A percentile compares a stretch with the other conserved stretches of the same genome.
Evolutionary conservation across 2,329 filamentous ascomycete genomes (phyloP).

Genomic region (Cytospora paraplurivora): DNA sequence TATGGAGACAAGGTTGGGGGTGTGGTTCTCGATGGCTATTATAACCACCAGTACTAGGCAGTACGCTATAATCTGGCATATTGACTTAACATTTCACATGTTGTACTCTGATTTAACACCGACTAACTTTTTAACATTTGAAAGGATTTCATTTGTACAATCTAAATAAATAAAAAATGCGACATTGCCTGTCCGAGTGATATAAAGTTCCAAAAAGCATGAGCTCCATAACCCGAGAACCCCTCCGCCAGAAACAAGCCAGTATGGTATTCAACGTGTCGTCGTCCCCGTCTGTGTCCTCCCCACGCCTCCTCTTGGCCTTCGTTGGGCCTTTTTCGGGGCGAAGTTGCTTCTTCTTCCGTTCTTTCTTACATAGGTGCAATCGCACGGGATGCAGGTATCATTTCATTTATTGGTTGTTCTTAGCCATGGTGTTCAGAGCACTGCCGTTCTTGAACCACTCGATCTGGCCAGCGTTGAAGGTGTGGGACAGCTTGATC

Average conservation of each 20-base stretch:
- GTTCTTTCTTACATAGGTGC: constrained; percentile 12
- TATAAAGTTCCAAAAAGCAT: constrained; percentile 32
- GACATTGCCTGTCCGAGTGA: constrained; percentile 23
- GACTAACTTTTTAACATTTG: constrained; percentile 28
- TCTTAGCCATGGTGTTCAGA: constrained; percentile 97
- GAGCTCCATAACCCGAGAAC: constrained; percentile 24
- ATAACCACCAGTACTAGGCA: no score
- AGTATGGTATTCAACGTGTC: constrained; percentile 31
- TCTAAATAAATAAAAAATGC: constrained; percentile 32
- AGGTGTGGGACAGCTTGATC: constrained; percentile 86
- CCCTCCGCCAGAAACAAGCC: constrained; percentile 24
- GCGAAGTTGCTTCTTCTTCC: background rate
- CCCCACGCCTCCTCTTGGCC: constrained; percentile 31
- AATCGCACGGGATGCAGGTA: constrained; percentile 1
- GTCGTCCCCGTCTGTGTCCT: constrained; percentile 38
- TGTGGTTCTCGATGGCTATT: no score
- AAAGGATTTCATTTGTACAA: constrained; percentile 43
- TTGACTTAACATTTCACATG: no score
- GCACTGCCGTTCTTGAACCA: constrained; percentile 99
- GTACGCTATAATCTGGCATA: no score
- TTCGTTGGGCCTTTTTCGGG: constrained; percentile 1
- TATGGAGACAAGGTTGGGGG: no score
- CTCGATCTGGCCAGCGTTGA: constrained; percentile 96
- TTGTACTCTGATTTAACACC: no score
- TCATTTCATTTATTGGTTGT: constrained; percentile 37